Base-by-base conservation (phyloP, 768 basidiomycete genomes). In the Candolleomyces aberdarensis region DNA sequence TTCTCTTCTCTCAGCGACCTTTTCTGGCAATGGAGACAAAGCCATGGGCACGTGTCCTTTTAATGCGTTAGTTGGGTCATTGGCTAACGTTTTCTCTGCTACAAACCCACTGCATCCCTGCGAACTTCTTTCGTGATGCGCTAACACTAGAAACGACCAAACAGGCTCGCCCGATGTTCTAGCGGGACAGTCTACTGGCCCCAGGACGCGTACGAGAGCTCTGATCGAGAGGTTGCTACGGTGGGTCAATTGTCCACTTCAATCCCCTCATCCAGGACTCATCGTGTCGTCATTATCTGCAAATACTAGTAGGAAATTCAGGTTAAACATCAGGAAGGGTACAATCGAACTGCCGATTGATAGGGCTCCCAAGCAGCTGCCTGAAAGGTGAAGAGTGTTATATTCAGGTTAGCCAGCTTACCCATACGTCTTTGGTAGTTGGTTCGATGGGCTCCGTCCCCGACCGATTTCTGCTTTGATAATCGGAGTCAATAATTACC, bases 401-500 rank as follows among this genome's bases (percentile, higher is more conserved):
- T 1, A 3, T 5, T 36, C 31, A 8, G 10, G 14, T n/a, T 5
- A n/a, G n/a, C 17, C 17, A 52, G 6, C 40, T 11, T 5, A 11
- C 53, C 40, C 1, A 55, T 20, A 5, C 20, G 53, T 9, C 32
- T 8, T 13, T 40, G 13, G 26, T 9, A 55, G 53, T 36, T 55
- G 53, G 53, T 55, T 39, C 39, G 5, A n/a, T 22, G 53, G 53
- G 17, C 31, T 14, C 14, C 10, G 40, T 17, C 39, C 31, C 5
- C 53, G 53, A n/a, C 52, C 65, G 2, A 44, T 80, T 41, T 75
- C 77, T 13, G 78, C 78, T 13, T 69, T 82, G 22, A 68, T 80
- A 47, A 76, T 82, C 41, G 80, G 79, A 15, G 79, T 82, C 52
- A 72, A 80, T 60, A 36, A 69, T 36, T 82, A 82, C 51, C 43